Conservation (phyloP, 805 yeast genomes). For the Sungouiella thailandica region DNA sequence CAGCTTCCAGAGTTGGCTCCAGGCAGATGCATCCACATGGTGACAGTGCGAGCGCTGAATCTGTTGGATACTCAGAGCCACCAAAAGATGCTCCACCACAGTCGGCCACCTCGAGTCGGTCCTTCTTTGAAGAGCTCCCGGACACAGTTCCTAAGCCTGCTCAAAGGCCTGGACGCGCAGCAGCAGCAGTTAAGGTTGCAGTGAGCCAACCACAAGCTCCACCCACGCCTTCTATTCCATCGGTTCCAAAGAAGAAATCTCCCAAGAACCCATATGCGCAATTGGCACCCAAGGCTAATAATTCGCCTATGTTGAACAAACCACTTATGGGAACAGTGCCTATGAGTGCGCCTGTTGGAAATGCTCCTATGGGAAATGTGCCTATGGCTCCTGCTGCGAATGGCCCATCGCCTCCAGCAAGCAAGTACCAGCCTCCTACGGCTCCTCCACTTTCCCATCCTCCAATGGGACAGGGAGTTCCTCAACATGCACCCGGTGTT, state of each 20-base stretch:
- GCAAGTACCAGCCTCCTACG: constrained; percentile 11
- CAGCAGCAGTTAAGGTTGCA: constrained; percentile 15
- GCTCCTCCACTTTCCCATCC: too few species aligned
- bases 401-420: not conserved
- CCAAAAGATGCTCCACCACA: constrained; percentile 2
- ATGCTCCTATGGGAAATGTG: not conserved
- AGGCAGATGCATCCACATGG: not conserved
- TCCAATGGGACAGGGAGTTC: constrained; percentile 1
- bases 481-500: not conserved
- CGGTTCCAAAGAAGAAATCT: constrained; percentile 11
- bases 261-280: constrained; percentile 28
- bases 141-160: constrained; percentile 24
- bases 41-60: not conserved
- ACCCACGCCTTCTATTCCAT: constrained; percentile 7
- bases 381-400: not conserved
- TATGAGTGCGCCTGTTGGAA: not conserved
- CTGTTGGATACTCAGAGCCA: not conserved
- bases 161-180: constrained; percentile 26
- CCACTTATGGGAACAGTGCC: not conserved
- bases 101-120: constrained; percentile 10
- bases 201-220: constrained; percentile 6
- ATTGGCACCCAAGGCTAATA: constrained; percentile 9
- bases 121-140: constrained; percentile 61
- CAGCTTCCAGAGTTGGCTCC: constrained; percentile 32
- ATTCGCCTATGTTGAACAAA: not conserved